Conservation (phyloP, 495 filamentous ascomycete species). For the Aspergillus indologenus region DNA sequence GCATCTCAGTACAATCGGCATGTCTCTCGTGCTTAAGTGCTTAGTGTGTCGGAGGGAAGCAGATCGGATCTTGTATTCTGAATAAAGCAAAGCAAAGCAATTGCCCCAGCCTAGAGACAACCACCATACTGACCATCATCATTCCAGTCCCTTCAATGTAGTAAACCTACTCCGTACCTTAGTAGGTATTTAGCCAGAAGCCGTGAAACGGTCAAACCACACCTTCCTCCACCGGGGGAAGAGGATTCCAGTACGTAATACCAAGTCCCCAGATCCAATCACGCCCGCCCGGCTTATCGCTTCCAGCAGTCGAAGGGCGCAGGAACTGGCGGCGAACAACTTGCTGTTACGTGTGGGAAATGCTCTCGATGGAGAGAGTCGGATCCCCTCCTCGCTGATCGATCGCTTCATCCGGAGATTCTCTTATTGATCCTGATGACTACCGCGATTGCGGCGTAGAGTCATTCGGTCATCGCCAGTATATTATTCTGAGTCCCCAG, state of each 20-base stretch:
- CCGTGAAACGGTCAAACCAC: too few relatives aligned
- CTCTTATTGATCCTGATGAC: constrained; percentile 25
- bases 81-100: too few relatives aligned
- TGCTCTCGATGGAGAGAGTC: constrained; percentile 15
- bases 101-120: too few relatives aligned
- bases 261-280: constrained; percentile 26
- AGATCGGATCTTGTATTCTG: too few relatives aligned
- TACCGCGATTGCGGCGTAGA: neutral
- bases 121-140: too few relatives aligned
- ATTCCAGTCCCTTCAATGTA: too few relatives aligned
- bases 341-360: constrained; percentile 34
- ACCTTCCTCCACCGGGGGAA: too few relatives aligned
- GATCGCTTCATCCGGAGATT: constrained; percentile 15
- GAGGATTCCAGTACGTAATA: constrained; percentile 31
- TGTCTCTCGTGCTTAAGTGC: too few relatives aligned
- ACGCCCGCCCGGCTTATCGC: constrained; percentile 23
- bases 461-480: neutral
- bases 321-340: constrained; percentile 6
- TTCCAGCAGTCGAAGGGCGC: neutral
- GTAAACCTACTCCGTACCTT: too few relatives aligned
- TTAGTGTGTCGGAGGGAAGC: too few relatives aligned
- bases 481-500: neutral
- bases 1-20: too few relatives aligned
- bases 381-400: constrained; percentile 16
- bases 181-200: too few relatives aligned